These are phyloP conservation scores for Mycena haematopus DNA, from an alignment of 768 basidiomycete genomes.

Conservation along the genomic window DNA sequence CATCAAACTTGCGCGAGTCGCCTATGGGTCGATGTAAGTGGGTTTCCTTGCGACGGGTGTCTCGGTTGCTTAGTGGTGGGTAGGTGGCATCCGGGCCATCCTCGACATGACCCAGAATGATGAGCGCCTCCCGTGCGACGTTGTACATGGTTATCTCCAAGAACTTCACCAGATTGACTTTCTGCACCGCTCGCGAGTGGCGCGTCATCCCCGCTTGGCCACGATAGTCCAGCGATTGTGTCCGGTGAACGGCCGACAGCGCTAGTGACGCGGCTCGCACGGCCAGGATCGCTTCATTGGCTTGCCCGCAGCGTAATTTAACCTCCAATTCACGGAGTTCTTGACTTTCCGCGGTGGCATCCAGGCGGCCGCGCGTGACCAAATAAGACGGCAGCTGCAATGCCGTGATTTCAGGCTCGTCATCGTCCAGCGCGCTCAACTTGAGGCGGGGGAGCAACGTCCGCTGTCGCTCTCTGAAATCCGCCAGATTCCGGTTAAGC, in stretches of 20 bases:
- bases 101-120: conserved; percentile 9
- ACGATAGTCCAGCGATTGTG: conserved; percentile 9
- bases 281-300: conserved; percentile 6
- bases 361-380: conserved; percentile 6
- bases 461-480: conserved; percentile 14
- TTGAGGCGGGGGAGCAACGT: conserved; percentile 10
- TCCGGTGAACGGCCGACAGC: conserved; percentile 11
- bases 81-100: not conserved
- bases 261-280: conserved; percentile 11
- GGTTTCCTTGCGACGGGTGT: conserved; percentile 19
- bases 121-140: not conserved
- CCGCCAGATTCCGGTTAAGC: not conserved
- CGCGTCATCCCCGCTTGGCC: conserved; percentile 18
- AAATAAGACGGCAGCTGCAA: conserved; percentile 21
- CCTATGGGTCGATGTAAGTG: conserved; percentile 15
- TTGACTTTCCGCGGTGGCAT: not conserved
- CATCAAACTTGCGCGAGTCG: conserved; percentile 18
- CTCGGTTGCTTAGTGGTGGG: conserved; percentile 2
- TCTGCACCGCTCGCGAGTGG: conserved; percentile 7
- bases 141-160: conserved; percentile 25
- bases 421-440: conserved; percentile 15
- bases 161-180: conserved; percentile 4
- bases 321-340: conserved; percentile 8
- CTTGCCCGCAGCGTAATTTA: conserved; percentile 12
- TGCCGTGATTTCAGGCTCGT: conserved; percentile 21